Evolutionary conservation across 2,329 filamentous ascomycete genomes (phyloP).

Genomic region (Fusarium duplospermum): DNA sequence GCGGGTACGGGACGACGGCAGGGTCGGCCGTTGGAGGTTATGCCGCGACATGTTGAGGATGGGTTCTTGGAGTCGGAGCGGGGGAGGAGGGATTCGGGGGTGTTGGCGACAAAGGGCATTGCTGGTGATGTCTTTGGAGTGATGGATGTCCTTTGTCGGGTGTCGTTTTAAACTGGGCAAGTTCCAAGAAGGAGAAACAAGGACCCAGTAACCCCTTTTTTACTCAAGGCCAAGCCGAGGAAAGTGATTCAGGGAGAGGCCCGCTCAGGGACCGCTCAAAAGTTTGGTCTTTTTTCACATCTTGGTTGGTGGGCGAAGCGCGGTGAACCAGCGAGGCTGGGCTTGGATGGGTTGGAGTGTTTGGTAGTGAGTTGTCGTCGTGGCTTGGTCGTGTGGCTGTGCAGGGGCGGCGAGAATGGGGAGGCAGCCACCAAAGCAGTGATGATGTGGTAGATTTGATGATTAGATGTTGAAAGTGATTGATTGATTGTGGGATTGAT

Average conservation of each 20-base stretch:
- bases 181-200: background rate
- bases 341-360: slow-evolving; percentile 5
- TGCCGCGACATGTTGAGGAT: slow-evolving; percentile 85
- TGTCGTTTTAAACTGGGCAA: background rate
- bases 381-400: slow-evolving; percentile 41
- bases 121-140: background rate
- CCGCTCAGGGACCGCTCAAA: slow-evolving; percentile 16
- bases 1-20: slow-evolving; percentile 78
- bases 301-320: slow-evolving; percentile 38
- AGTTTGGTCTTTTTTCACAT: slow-evolving; percentile 28
- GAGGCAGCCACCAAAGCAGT: slow-evolving; percentile 8
- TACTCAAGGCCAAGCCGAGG: background rate
- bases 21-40: slow-evolving; percentile 83
- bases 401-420: background rate
- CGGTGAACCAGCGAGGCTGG: slow-evolving; percentile 27
- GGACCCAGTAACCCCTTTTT: background rate
- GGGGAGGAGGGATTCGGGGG: slow-evolving; percentile 82
- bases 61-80: slow-evolving; percentile 89
- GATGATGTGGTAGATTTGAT: too few relatives aligned
- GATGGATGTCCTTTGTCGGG: background rate
- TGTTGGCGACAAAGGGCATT: slow-evolving; percentile 63
- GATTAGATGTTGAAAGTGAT: background rate
- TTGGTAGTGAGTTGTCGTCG: slow-evolving; percentile 17
- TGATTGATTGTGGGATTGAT: background rate
- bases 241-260: slow-evolving; percentile 29